Conservation (phyloP, 371 early-diverging fungal species). For the Rozella allomycis region DNA sequence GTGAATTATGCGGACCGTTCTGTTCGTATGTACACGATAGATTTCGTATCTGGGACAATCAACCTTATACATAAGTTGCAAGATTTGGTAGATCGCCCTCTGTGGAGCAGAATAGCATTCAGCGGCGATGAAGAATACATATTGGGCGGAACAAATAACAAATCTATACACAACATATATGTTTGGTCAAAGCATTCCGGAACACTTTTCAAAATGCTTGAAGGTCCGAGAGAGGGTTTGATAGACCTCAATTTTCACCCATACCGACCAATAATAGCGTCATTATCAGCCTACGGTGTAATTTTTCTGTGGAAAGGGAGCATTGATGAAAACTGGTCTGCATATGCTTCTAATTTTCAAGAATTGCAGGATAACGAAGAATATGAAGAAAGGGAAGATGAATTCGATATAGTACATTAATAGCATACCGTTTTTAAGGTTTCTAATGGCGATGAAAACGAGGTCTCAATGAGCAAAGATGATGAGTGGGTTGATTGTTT, state of each 20-base stretch:
- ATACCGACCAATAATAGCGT: conserved; percentile 51
- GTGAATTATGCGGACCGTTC: too few species aligned
- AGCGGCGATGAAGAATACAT: conserved; percentile 67
- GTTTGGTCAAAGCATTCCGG: conserved; percentile 69
- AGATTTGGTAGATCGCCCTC: conserved; percentile 61
- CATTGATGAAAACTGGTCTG: conserved; percentile 67
- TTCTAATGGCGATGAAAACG: too few species aligned
- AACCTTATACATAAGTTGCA: conserved; percentile 46
- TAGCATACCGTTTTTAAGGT: too few species aligned
- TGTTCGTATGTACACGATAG: too few species aligned
- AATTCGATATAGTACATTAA: conserved; percentile 52
- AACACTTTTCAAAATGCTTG: conserved; percentile 62
- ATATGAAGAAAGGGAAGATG: conserved; percentile 74
- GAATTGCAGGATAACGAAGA: conserved; percentile 77
- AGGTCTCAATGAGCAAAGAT: too few species aligned
- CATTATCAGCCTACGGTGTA: conserved; percentile 53
- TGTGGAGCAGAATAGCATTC: conserved; percentile 63
- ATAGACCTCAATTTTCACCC: conserved; percentile 31
- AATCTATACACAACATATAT: conserved; percentile 68
- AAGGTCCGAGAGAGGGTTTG: conserved; percentile 63
- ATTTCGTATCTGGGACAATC: too few species aligned
- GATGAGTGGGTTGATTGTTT: too few species aligned
- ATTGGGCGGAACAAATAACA: conserved; percentile 37
- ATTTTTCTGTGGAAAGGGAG: conserved; percentile 71
- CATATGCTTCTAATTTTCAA: conserved; percentile 72